phyloP scores from a whole-genome alignment of 139 green algal species.

The Micractinium conductrix region DNA sequence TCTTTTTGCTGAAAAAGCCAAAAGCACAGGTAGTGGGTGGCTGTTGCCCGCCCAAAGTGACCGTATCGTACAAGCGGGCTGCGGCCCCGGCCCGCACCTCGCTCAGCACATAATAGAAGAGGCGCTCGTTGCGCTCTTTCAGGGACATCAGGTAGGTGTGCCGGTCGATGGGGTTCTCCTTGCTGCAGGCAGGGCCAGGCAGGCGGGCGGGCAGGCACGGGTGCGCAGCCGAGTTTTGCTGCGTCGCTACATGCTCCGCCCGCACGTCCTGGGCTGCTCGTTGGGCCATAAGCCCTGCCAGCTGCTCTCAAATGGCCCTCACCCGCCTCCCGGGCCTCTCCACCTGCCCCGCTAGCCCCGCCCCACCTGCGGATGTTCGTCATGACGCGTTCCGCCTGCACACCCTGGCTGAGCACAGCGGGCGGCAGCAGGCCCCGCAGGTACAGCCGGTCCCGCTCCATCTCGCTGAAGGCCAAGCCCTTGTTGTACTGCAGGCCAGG shows the following conservation, averaged over 20 bases:
- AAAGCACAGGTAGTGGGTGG: no score
- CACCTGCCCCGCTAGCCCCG: not conserved
- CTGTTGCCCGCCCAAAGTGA: no score
- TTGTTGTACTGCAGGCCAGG: slow-evolving; percentile 82
- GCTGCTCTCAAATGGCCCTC: no score
- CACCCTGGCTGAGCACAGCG: slow-evolving; percentile 78
- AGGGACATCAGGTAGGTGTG: slow-evolving; percentile 76
- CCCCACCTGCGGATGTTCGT: slow-evolving; percentile 20
- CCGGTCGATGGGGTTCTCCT: slow-evolving; percentile 72
- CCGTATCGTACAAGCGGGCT: no score
- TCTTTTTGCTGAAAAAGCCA: no score
- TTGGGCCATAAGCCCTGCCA: no score
- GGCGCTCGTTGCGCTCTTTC: slow-evolving; percentile 87
- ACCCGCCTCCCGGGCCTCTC: no score
- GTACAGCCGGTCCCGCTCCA: slow-evolving; percentile 85
- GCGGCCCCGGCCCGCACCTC: no score
- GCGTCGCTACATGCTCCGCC: no score
- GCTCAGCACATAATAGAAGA: slow-evolving; percentile 88
- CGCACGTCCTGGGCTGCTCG: no score
- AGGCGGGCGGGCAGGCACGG: not conserved
- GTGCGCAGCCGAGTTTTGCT: no score
- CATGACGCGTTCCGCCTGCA: slow-evolving; percentile 61
- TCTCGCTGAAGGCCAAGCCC: slow-evolving; percentile 83
- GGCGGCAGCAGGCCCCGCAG: slow-evolving; percentile 88
- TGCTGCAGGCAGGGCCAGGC: slow-evolving; percentile 45